A percentile compares a stretch with the other conserved stretches of the same genome.
These are phyloP conservation scores for Pseudogymnoascus sp. DNA, from an alignment of 2,329 filamentous ascomycete genomes.

Conservation along the genomic window DNA sequence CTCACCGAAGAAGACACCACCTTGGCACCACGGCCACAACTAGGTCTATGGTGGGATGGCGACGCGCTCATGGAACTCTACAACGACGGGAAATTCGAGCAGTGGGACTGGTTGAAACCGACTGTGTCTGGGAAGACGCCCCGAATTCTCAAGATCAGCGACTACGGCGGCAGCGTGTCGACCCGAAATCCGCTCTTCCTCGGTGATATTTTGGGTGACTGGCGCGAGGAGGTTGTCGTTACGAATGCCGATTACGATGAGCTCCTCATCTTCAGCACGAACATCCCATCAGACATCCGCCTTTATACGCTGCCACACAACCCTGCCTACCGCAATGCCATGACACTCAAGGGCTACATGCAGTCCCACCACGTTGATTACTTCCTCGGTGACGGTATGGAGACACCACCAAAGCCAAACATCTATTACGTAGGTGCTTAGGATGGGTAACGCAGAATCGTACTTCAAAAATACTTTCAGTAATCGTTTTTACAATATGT, in stretches of 20 bases:
- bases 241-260: neutral
- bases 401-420: neutral
- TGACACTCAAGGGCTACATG: slow-evolving; percentile 3
- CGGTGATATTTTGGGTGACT: neutral
- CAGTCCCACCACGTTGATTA: slow-evolving; percentile 2
- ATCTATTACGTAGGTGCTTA: neutral
- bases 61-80: neutral
- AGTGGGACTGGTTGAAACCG: neutral
- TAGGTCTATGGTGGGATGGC: neutral
- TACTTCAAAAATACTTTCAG: neutral
- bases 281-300: neutral
- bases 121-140: neutral
- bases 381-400: neutral
- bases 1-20: neutral
- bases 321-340: slow-evolving; percentile 1
- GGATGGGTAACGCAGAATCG: neutral
- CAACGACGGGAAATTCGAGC: slow-evolving; percentile 4
- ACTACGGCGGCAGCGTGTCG: neutral
- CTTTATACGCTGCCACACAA: slow-evolving; percentile 6
- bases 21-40: neutral
- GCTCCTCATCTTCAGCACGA: neutral
- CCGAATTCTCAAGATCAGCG: neutral
- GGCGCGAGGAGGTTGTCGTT: slow-evolving; percentile 1
- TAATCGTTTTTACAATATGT: too few relatives aligned
- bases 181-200: neutral